Conservation (phyloP, 225 moss, liverwort and hornwort genomes). For the Pseudisothecium myosuroides region DNA sequence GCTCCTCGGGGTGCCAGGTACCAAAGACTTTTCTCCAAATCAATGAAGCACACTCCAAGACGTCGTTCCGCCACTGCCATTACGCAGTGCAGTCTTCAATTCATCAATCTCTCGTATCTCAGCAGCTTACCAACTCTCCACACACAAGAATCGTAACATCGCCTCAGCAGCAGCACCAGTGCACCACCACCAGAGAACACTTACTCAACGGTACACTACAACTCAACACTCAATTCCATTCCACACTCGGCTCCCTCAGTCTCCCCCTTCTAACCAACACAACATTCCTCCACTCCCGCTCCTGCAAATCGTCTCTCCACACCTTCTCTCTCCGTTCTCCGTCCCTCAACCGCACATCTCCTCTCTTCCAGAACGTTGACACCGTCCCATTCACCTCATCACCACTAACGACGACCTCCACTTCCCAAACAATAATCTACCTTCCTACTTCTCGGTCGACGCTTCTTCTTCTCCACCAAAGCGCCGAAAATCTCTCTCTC, state of each 20-base stretch:
- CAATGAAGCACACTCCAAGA: background rate
- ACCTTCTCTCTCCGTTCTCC: background rate
- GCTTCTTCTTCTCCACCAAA: background rate
- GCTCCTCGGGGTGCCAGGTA: conserved; percentile 12
- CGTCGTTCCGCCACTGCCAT: background rate
- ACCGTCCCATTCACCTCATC: background rate
- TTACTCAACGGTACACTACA: background rate
- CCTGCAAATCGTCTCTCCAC: background rate
- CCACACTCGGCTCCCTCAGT: background rate
- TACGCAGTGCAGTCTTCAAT: background rate
- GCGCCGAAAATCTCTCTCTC: background rate
- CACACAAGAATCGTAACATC: background rate
- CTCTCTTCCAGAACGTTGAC: background rate
- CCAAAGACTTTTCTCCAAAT: conserved; percentile 8
- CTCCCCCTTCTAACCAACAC: background rate
- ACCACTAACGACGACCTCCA: background rate
- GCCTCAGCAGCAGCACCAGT: background rate
- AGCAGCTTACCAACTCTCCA: conserved; percentile 11
- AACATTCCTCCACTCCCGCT: background rate
- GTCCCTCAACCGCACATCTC: background rate
- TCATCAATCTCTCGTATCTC: background rate
- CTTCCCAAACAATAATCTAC: background rate
- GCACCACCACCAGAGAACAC: background rate
- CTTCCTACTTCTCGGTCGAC: background rate
- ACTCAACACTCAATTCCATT: background rate